Conservation (phyloP, 257 asterid genomes). For the Paraleonurus japonicus region DNA sequence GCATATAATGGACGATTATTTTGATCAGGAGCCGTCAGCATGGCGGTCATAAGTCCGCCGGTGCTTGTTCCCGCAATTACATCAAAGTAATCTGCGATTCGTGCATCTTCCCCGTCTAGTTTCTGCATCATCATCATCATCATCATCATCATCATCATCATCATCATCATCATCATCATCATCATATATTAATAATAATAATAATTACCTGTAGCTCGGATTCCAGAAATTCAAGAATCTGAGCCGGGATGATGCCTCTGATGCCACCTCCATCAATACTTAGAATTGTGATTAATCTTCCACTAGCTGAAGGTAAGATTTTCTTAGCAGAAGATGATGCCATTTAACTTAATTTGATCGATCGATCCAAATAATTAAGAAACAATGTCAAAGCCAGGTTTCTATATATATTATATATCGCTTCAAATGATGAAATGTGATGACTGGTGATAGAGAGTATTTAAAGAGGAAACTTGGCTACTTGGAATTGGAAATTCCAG, state of each 20-base stretch:
- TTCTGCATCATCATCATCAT: too few relatives aligned
- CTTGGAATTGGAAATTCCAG: too few relatives aligned
- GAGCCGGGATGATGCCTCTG: conserved; percentile 61
- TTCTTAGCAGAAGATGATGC: conserved; percentile 22
- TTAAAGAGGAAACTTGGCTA: conserved; percentile 11
- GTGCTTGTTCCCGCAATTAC: conserved; percentile 60
- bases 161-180: too few relatives aligned
- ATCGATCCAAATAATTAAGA: not conserved
- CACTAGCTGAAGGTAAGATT: conserved; percentile 37
- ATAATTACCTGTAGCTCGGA: conserved; percentile 54
- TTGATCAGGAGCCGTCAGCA: conserved; percentile 49
- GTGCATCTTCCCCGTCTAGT: conserved; percentile 44
- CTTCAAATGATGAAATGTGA: not conserved
- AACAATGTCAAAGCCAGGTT: not conserved
- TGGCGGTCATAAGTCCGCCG: conserved; percentile 49
- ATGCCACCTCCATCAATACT: conserved; percentile 88
- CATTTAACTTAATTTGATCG: too few relatives aligned
- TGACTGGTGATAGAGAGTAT: too few relatives aligned
- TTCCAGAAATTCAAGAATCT: conserved; percentile 54
- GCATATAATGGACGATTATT: conserved; percentile 46
- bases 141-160: too few relatives aligned
- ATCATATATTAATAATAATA: too few relatives aligned
- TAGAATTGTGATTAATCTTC: conserved; percentile 46
- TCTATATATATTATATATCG: not conserved
- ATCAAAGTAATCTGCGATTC: conserved; percentile 55